Evolutionary conservation across 192 early-diverging fungal species (phyloP).

Genomic region (Backusella psychrophila): DNA sequence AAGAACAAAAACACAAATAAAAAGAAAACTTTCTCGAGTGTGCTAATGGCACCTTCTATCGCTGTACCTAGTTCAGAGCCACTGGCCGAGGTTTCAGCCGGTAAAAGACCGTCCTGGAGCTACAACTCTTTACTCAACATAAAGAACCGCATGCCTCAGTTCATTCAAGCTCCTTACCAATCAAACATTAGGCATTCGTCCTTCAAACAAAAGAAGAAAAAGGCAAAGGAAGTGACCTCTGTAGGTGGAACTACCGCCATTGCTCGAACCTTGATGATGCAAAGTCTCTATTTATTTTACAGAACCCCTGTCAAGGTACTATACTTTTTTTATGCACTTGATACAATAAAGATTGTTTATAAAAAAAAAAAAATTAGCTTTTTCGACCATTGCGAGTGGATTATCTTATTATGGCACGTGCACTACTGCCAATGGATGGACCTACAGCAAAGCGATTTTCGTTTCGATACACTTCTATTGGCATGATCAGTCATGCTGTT

Average conservation of each 20-base stretch:
- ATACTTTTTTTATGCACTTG: not conserved
- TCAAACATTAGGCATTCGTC: not conserved
- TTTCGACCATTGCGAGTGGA: slow-evolving; percentile 78
- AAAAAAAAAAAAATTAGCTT: slow-evolving; percentile 37
- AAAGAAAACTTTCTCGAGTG: not conserved
- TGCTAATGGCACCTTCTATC: slow-evolving; percentile 5
- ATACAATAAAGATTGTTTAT: not conserved
- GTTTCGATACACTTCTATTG: slow-evolving; percentile 67
- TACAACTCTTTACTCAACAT: not conserved
- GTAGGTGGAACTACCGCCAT: slow-evolving; percentile 56
- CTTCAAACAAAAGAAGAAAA: slow-evolving; percentile 37
- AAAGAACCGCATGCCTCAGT: not conserved
- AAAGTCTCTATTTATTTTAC: slow-evolving; percentile 53
- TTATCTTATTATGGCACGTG: slow-evolving; percentile 75
- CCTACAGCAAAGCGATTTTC: slow-evolving; percentile 31
- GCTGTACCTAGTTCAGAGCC: not conserved
- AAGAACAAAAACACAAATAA: not conserved
- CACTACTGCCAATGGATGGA: slow-evolving; percentile 57
- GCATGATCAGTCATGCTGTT: slow-evolving; percentile 70
- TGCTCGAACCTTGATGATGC: slow-evolving; percentile 52
- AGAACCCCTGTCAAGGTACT: slow-evolving; percentile 58
- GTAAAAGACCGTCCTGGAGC: not conserved
- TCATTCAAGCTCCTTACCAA: not conserved
- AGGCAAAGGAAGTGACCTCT: slow-evolving; percentile 48
- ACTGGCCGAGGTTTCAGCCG: slow-evolving; percentile 5